Evolutionary conservation across 345 rosid species (phyloP).

Genomic region (Pseudoturritis turrita): DNA sequence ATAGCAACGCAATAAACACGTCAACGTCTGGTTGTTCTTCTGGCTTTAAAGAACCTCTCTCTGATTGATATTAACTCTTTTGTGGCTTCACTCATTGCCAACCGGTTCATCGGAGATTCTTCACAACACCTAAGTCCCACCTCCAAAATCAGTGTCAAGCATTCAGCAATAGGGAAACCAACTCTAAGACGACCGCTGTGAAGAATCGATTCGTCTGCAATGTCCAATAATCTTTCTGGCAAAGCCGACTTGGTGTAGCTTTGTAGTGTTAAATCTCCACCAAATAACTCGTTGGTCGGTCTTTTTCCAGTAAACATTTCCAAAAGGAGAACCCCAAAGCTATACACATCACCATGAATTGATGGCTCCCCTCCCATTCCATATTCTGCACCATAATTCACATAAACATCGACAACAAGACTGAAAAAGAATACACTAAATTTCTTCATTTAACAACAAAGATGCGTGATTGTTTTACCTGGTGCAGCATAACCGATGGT

Average conservation of each 20-base stretch:
- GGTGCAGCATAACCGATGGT: slow-evolving; percentile 17
- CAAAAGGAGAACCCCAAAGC: neutral
- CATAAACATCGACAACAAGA: neutral
- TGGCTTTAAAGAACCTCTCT: neutral
- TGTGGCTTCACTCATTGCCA: slow-evolving; percentile 8
- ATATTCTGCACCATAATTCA: slow-evolving; percentile 21
- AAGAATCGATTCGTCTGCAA: slow-evolving; percentile 9
- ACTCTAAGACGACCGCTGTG: neutral
- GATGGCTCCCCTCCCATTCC: slow-evolving; percentile 33
- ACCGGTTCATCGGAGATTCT: slow-evolving; percentile 6
- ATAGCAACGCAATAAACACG: too few species aligned
- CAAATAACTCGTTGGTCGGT: slow-evolving; percentile 26
- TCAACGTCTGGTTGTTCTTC: neutral
- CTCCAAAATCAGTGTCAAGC: neutral
- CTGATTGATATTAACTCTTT: slow-evolving; percentile 12
- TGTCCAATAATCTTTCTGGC: neutral
- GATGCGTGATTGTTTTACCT: neutral
- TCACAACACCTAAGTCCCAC: slow-evolving; percentile 30
- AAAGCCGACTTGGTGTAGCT: slow-evolving; percentile 8
- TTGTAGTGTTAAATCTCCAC: slow-evolving; percentile 4
- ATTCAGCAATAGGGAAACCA: neutral
- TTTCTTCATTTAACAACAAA: neutral
- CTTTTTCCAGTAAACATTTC: slow-evolving; percentile 6
- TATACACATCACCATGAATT: slow-evolving; percentile 4
- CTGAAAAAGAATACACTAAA: neutral